Base-by-base conservation (phyloP, 805 yeast genomes). In the Nakazawaea peltata region DNA sequence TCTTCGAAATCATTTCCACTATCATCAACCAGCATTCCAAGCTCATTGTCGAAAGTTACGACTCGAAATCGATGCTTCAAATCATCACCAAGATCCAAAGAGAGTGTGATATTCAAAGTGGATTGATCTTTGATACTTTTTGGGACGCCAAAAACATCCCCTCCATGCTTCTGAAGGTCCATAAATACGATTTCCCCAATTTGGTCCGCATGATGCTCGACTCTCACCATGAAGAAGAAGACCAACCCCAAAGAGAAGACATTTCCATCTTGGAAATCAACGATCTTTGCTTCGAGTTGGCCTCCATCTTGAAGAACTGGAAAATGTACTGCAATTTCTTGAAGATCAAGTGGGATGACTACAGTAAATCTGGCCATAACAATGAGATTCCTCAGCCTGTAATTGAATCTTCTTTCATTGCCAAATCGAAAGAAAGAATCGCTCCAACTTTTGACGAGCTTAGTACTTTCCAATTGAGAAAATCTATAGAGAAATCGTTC, bases 71-170 rank as follows among this genome's bases (percentile, higher is more conserved):
- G 12, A 77, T 88, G 65, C 59, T 69, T 3, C 67, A 68, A 23
- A 87, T 90, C 8, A 67, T 88, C 45, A 74, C 71, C 14, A 72
- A 73, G 33, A 79, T 92, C 22, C 95, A 90, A 56, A 64, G 72
- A 33, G 98, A 92, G 51, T 79, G 92, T 21, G 98, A 92, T 51
- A 67, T 88, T n/a, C 98, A 92, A 51, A 80, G 90, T 18, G 94
- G 94, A 1, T 63, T 92, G 29, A 82, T 92, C 4, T 66, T 83
- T 36, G 97, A 90, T 54, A 83, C 92, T 0, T 85, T 84, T 49
- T 72, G 78, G 61, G 97, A 88, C 46, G 69, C 74, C 19, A 69
- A 84, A 43, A 65, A 77, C 19, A 49, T 87, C 4, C 77, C 69
- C 19, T 66, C 71, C 41, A 51, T 69, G 7, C 45, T 82, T 17